phyloP scores from a whole-genome alignment of 441 rosid genomes.

The Isatis lusitanica region DNA sequence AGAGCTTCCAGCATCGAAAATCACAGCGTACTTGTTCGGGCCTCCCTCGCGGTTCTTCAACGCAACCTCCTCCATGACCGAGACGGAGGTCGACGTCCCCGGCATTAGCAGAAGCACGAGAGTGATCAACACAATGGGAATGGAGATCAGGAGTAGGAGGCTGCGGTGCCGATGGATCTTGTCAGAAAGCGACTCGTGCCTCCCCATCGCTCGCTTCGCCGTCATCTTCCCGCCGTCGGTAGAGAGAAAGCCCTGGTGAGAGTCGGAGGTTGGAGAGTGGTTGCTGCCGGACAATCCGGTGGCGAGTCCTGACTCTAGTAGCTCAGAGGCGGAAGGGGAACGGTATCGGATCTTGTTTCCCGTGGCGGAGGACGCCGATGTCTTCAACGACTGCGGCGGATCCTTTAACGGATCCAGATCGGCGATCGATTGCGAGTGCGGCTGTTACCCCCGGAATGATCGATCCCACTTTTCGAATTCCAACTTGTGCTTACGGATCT shows the following conservation, averaged over 20 bases:
- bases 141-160: slow-evolving; percentile 56
- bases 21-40: slow-evolving; percentile 65
- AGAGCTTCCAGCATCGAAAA: slow-evolving; percentile 95
- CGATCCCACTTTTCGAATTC: not conserved
- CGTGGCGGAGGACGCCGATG: slow-evolving; percentile 56
- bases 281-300: slow-evolving; percentile 35
- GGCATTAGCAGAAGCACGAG: slow-evolving; percentile 72
- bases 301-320: slow-evolving; percentile 54
- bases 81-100: slow-evolving; percentile 46
- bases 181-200: slow-evolving; percentile 67
- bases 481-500: slow-evolving; percentile 25
- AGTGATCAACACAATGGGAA: slow-evolving; percentile 61
- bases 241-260: slow-evolving; percentile 27
- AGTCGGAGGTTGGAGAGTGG: slow-evolving; percentile 37
- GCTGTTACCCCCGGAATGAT: not conserved
- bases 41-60: slow-evolving; percentile 45
- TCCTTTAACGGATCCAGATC: slow-evolving; percentile 87
- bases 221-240: slow-evolving; percentile 55
- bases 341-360: slow-evolving; percentile 91
- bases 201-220: slow-evolving; percentile 49
- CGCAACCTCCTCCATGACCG: slow-evolving; percentile 42
- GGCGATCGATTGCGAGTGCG: slow-evolving; percentile 25
- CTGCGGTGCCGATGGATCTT: slow-evolving; percentile 75
- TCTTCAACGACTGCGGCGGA: slow-evolving; percentile 63
- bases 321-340: slow-evolving; percentile 82